phyloP scores from a whole-genome alignment of 805 yeast species.

The Candida sonorensis region DNA sequence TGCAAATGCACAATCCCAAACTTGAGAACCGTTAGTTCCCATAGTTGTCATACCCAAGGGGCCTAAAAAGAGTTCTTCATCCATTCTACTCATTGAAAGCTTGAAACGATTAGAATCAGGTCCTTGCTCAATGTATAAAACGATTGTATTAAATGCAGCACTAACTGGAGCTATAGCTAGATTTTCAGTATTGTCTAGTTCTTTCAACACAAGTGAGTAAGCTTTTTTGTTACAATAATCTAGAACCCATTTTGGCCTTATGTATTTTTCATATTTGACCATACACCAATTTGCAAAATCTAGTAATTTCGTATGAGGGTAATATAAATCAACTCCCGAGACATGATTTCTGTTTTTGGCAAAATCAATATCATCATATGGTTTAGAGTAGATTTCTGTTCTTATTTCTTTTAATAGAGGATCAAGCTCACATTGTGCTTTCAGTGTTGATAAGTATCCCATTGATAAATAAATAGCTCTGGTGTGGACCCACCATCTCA shows the following conservation, averaged over 20 bases:
- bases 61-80: constrained; percentile 77
- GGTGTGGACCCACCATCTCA: constrained; percentile 98
- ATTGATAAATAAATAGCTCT: constrained; percentile 84
- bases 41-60: constrained; percentile 86
- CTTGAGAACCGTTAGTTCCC: constrained; percentile 98
- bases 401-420: constrained; percentile 64
- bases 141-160: constrained; percentile 77
- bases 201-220: constrained; percentile 64
- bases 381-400: constrained; percentile 64
- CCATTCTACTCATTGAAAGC: constrained; percentile 49
- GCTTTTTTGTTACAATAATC: constrained; percentile 43
- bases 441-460: constrained; percentile 66
- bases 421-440: constrained; percentile 49
- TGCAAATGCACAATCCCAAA: constrained; percentile 93
- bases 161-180: constrained; percentile 92
- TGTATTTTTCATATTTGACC: constrained; percentile 58
- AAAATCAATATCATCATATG: constrained; percentile 66
- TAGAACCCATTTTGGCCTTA: constrained; percentile 71
- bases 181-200: constrained; percentile 68
- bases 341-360: constrained; percentile 69
- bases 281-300: constrained; percentile 55
- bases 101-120: constrained; percentile 52
- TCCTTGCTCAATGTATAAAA: constrained; percentile 66
- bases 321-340: constrained; percentile 87
- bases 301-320: constrained; percentile 76